Base-by-base conservation (phyloP, 140 eudicot genomes). In the Ambrosia hybrid region DNA sequence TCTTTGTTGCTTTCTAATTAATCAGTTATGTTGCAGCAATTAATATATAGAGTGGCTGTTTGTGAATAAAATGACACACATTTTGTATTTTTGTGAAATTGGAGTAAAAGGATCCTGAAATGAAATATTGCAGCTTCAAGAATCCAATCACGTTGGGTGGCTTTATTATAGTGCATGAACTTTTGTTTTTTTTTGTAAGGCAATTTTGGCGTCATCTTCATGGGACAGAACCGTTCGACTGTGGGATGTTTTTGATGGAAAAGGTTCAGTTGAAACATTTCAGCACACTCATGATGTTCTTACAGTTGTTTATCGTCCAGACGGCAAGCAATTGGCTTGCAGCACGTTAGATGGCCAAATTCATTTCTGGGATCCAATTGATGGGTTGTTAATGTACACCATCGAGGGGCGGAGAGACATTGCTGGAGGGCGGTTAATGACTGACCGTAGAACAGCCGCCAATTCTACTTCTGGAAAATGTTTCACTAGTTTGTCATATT, bases 201-300 rank as follows among this genome's bases (percentile, higher is more conserved):
- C 97, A 45, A 82, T 82, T 39, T 73, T 94, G 49, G 91, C 99
- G 21, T 94, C 99, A 65, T 94, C 99, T 26, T 94, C 99, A 48
- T 94, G 99, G 99, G 99, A 94, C 87, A 90, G 82, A 86, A 77
- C 99, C 9, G 91, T 90, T 36, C 91, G 99, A 8, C 66, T 94
- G 72, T 94, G 99, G 99, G 99, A 94, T 73, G 89, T 94, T 60
- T 94, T 90, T 86, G 95, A 90, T 68, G 99, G 99, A 62, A 94
- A 85, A 73, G 96, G 96, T 53, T 85, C 89, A 30, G 96, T 88
- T 52, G 97, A 94, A 80, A 84, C 87, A 71, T 94, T 94, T 70
- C 84, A 70, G 3, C 99, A 94, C 76, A 85, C 93, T 6, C 99
- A 94, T 51, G 99, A 94, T 77, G 99, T 90, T 78, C 95, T 94